phyloP scores from a whole-genome alignment of 495 filamentous ascomycete genomes.

The Neurospora terricola region DNA sequence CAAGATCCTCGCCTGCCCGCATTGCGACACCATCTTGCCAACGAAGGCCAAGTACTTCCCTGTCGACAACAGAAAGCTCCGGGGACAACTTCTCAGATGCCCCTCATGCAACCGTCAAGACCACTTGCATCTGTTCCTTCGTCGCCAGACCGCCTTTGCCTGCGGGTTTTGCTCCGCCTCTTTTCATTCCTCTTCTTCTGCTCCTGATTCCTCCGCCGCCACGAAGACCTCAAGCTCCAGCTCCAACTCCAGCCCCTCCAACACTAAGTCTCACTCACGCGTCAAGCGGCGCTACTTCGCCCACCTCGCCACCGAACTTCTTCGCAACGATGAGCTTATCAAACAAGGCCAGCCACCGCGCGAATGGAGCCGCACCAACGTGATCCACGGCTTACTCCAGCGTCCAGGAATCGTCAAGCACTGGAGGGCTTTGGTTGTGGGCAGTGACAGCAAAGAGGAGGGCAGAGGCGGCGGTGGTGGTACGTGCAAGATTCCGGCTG shows the following conservation, averaged over 20 bases:
- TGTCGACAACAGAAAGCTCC: neutral
- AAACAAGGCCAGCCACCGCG: neutral
- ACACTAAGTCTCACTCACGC: neutral
- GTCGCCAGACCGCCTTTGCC: neutral
- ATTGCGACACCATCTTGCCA: neutral
- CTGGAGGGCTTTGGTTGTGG: neutral
- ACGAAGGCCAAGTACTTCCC: neutral
- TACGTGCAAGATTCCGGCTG: neutral
- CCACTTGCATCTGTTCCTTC: neutral
- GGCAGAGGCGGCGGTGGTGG: neutral
- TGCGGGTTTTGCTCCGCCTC: neutral
- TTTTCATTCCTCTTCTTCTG: neutral
- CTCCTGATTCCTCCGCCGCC: too few relatives aligned
- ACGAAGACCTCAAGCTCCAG: neutral
- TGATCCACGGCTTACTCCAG: neutral
- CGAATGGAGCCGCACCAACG: neutral
- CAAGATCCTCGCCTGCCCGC: neutral
- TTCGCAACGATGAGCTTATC: neutral
- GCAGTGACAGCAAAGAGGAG: neutral
- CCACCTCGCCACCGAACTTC: neutral
- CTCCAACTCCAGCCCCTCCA: neutral
- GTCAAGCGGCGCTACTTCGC: neutral
- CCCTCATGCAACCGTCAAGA: neutral
- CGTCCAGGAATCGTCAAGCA: neutral
- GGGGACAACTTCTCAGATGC: neutral